phyloP scores from a whole-genome alignment of 2,329 filamentous ascomycete species.

The Exophiala sp. region DNA sequence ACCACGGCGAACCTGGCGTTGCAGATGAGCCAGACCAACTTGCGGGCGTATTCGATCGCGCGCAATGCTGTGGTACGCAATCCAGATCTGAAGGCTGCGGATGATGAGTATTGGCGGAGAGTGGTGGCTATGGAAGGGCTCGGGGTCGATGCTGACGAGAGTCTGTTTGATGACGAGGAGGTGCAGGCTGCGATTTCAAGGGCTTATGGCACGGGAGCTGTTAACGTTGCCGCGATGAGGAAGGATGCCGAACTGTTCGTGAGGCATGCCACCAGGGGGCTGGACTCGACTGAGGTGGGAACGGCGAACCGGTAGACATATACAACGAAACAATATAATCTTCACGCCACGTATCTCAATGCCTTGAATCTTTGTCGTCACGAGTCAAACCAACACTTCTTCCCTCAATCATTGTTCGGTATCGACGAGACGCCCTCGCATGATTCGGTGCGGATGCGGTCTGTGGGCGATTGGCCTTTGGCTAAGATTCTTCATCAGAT shows the following conservation, averaged over 20 bases:
- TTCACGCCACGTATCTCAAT: too few relatives aligned
- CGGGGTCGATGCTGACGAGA: constrained; percentile 56
- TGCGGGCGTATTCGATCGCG: constrained; percentile 67
- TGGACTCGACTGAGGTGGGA: constrained; percentile 30
- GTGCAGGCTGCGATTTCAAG: constrained; percentile 60
- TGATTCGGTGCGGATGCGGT: too few relatives aligned
- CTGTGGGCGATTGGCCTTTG: too few relatives aligned
- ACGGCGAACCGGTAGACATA: too few relatives aligned
- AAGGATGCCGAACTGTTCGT: constrained; percentile 42
- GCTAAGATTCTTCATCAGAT: too few relatives aligned
- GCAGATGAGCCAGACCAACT: constrained; percentile 56
- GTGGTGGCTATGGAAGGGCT: constrained; percentile 62
- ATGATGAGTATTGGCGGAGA: constrained; percentile 66
- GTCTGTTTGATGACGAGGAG: constrained; percentile 65
- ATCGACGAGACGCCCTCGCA: too few relatives aligned
- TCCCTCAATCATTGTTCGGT: too few relatives aligned
- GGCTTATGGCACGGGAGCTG: constrained; percentile 53
- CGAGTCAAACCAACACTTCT: too few relatives aligned
- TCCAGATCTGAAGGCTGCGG: constrained; percentile 58
- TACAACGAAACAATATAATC: too few relatives aligned
- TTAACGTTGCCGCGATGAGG: constrained; percentile 40
- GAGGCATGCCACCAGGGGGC: constrained; percentile 37
- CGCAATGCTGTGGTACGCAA: constrained; percentile 76
- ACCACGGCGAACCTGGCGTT: constrained; percentile 49
- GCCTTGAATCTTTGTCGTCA: too few relatives aligned